Conservation (phyloP, 768 basidiomycete genomes). For the Hypsizygus marmoreus region DNA sequence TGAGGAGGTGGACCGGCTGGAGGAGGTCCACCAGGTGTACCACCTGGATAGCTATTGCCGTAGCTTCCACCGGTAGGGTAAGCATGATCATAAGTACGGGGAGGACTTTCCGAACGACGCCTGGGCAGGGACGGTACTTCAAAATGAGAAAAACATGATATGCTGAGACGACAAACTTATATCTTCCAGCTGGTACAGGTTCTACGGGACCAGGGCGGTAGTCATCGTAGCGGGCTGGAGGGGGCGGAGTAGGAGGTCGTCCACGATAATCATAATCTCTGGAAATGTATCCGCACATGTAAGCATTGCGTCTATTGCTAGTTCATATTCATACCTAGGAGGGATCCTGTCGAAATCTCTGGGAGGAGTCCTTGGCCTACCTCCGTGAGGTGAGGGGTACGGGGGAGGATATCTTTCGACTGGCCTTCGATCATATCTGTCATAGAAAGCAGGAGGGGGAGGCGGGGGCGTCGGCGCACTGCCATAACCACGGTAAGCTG, state of each 20-base stretch:
- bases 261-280: slow-evolving; percentile 65
- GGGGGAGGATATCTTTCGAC: slow-evolving; percentile 48
- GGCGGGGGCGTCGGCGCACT: slow-evolving; percentile 51
- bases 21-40: slow-evolving; percentile 36
- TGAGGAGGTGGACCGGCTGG: slow-evolving; percentile 30
- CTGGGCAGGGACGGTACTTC: slow-evolving; percentile 31
- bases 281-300: slow-evolving; percentile 6
- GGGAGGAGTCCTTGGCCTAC: slow-evolving; percentile 60
- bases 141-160: slow-evolving; percentile 1
- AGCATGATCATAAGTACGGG: slow-evolving; percentile 51
- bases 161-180: slow-evolving; percentile 34
- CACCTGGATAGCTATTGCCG: slow-evolving; percentile 53
- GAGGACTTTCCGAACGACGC: slow-evolving; percentile 75
- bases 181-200: slow-evolving; percentile 46
- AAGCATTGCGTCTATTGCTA: neutral
- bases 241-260: slow-evolving; percentile 54
- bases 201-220: slow-evolving; percentile 51
- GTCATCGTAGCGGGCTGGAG: slow-evolving; percentile 54
- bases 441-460: slow-evolving; percentile 53
- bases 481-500: slow-evolving; percentile 54
- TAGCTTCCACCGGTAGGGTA: slow-evolving; percentile 44
- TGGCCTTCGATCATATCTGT: slow-evolving; percentile 61
- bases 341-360: slow-evolving; percentile 63
- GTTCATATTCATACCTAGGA: slow-evolving; percentile 47
- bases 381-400: slow-evolving; percentile 49